These are phyloP conservation scores for Tagetes patula DNA, from an alignment of 129 eudicot species.

Conservation along the genomic window DNA sequence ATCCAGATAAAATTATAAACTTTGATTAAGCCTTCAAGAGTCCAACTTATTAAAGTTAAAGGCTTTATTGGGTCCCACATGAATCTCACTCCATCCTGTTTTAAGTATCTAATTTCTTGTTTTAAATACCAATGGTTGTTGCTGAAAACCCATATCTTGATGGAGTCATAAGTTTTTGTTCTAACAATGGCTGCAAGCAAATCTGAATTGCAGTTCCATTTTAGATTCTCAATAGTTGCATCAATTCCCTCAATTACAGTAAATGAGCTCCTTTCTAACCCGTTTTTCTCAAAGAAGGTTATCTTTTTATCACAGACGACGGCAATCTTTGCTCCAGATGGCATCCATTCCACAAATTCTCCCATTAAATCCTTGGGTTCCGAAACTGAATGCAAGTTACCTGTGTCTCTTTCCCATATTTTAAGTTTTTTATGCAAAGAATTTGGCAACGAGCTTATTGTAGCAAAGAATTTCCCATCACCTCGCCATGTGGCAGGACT, in stretches of 20 bases:
- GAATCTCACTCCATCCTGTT: slow-evolving; percentile 52
- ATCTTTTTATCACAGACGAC: slow-evolving; percentile 57
- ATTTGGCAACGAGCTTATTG: slow-evolving; percentile 49
- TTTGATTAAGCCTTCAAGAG: slow-evolving; percentile 53
- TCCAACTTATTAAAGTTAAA: slow-evolving; percentile 65
- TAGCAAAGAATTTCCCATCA: slow-evolving; percentile 87
- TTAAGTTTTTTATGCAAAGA: slow-evolving; percentile 62
- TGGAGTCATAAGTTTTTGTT: slow-evolving; percentile 56
- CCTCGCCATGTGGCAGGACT: slow-evolving; percentile 84
- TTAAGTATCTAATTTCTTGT: slow-evolving; percentile 72
- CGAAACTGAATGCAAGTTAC: slow-evolving; percentile 72
- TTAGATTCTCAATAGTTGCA: slow-evolving; percentile 50
- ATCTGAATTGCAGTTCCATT: slow-evolving; percentile 89
- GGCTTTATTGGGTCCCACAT: slow-evolving; percentile 91
- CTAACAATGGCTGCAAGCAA: slow-evolving; percentile 76
- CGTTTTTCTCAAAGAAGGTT: slow-evolving; percentile 75
- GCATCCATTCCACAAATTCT: slow-evolving; percentile 79
- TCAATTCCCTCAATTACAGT: slow-evolving; percentile 46
- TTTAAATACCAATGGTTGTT: slow-evolving; percentile 93
- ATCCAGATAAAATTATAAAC: slow-evolving; percentile 69
- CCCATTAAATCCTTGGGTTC: slow-evolving; percentile 67
- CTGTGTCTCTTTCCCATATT: slow-evolving; percentile 97
- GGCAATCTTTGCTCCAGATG: slow-evolving; percentile 89
- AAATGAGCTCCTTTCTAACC: slow-evolving; percentile 87
- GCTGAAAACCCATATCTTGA: slow-evolving; percentile 84